These are phyloP conservation scores for Sporothrix phasma DNA, from an alignment of 2,329 filamentous ascomycete species.

Conservation along the genomic window DNA sequence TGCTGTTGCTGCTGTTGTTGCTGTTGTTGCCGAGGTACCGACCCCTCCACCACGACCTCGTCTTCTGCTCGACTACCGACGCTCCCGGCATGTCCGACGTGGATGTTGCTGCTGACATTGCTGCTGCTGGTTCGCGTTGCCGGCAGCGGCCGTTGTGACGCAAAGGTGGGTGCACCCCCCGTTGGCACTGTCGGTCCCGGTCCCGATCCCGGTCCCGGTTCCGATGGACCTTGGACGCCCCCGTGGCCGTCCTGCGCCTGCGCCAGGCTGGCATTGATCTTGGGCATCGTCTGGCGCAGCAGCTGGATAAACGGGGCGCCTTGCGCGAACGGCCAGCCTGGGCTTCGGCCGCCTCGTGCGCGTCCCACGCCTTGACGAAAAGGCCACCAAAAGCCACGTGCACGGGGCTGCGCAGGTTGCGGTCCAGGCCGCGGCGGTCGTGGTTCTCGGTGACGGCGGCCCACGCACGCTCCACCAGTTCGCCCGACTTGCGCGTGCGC, in stretches of 20 bases:
- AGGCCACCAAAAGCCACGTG: constrained; percentile 47
- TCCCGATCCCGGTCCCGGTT: too few relatives aligned
- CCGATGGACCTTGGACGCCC: too few relatives aligned
- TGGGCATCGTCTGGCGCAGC: constrained; percentile 34
- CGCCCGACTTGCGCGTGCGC: constrained; percentile 41
- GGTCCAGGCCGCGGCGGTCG: constrained; percentile 39
- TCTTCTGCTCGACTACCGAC: neutral
- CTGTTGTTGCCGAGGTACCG: neutral
- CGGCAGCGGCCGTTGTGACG: constrained; percentile 6
- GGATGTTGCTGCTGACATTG: too few relatives aligned
- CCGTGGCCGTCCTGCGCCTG: too few relatives aligned
- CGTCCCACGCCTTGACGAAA: constrained; percentile 55
- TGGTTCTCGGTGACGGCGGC: constrained; percentile 46
- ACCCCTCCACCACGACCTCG: constrained; percentile 13
- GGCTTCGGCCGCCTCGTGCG: constrained; percentile 39
- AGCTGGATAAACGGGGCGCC: constrained; percentile 38
- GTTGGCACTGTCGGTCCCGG: neutral
- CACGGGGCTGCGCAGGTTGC: constrained; percentile 44
- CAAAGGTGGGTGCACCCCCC: neutral
- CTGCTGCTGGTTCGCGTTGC: constrained; percentile 14
- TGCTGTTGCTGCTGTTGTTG: neutral
- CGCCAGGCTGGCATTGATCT: constrained; percentile 10
- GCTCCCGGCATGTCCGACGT: too few relatives aligned
- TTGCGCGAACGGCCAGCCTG: constrained; percentile 34
- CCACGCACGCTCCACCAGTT: constrained; percentile 50